phyloP scores from a whole-genome alignment of 179 eudicot genomes.

The Amaranthus tricolor region DNA sequence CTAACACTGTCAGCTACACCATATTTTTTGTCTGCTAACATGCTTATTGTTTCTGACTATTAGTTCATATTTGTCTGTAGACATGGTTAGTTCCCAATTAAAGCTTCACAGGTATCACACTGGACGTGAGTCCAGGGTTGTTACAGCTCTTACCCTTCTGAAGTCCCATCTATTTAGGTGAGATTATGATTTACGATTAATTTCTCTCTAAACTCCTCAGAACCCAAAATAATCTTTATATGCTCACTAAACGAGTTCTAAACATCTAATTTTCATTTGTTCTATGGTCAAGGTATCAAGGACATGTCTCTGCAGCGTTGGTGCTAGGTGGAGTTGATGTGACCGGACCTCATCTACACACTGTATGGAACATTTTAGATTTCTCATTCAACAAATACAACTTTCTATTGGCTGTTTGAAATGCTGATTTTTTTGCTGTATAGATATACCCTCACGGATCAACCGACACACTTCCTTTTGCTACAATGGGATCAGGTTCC shows the following conservation, averaged over 20 bases:
- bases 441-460: conserved; percentile 99
- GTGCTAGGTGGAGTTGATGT: conserved; percentile 91
- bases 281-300: conserved; percentile 62
- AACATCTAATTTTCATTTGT: conserved; percentile 19
- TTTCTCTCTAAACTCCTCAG: background rate
- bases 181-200: background rate
- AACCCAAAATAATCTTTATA: too few relatives aligned
- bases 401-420: conserved; percentile 4
- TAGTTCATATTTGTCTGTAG: conserved; percentile 25
- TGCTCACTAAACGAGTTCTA: background rate
- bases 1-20: background rate
- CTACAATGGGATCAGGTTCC: conserved; percentile 98
- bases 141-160: conserved; percentile 82
- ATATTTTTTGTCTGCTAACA: background rate
- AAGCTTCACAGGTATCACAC: conserved; percentile 79
- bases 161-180: conserved; percentile 88
- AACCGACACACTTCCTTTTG: conserved; percentile 91
- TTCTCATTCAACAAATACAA: background rate
- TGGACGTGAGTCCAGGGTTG: conserved; percentile 87
- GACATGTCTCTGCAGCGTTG: conserved; percentile 87
- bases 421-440: conserved; percentile 11
- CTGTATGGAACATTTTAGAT: conserved; percentile 47
- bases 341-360: conserved; percentile 89
- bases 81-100: conserved; percentile 75
- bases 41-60: background rate